These are phyloP conservation scores for Chytriomyces sp. DNA, from an alignment of 192 early-diverging fungal genomes.

Conservation along the genomic window DNA sequence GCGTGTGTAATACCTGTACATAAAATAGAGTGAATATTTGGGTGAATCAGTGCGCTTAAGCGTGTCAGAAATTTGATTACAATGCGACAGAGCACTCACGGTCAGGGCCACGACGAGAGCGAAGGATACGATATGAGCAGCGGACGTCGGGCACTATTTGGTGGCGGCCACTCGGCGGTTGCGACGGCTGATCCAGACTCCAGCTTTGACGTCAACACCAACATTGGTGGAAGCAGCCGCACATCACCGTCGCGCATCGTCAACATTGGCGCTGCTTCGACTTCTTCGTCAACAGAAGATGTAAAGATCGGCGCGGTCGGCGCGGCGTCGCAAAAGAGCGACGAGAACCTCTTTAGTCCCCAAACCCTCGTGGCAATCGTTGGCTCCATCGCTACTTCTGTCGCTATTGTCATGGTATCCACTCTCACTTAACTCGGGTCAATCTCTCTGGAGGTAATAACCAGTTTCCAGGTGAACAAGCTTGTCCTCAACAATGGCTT, in stretches of 20 bases:
- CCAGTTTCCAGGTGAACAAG: conserved; percentile 21
- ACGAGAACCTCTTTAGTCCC: neutral
- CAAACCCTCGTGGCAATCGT: conserved; percentile 12
- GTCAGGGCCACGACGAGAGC: neutral
- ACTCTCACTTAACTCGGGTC: neutral
- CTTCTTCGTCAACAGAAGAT: neutral
- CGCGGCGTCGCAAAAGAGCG: neutral
- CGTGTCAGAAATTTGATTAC: too few relatives aligned
- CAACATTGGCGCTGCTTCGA: too few relatives aligned
- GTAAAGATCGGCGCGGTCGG: too few relatives aligned
- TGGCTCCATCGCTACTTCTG: conserved; percentile 22
- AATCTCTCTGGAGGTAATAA: neutral
- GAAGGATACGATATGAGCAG: neutral
- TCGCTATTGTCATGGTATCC: conserved; percentile 24
- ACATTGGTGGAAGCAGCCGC: too few relatives aligned
- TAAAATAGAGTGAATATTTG: too few relatives aligned
- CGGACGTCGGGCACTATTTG: neutral
- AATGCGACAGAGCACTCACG: too few relatives aligned
- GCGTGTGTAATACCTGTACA: too few relatives aligned
- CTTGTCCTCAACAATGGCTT: conserved; percentile 26
- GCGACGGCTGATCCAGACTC: neutral
- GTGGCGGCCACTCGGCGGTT: neutral
- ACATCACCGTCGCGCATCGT: too few relatives aligned
- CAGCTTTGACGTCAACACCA: too few relatives aligned
- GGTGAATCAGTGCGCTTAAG: too few relatives aligned